phyloP scores from a whole-genome alignment of 768 basidiomycete genomes.

The Terana coerulea region DNA sequence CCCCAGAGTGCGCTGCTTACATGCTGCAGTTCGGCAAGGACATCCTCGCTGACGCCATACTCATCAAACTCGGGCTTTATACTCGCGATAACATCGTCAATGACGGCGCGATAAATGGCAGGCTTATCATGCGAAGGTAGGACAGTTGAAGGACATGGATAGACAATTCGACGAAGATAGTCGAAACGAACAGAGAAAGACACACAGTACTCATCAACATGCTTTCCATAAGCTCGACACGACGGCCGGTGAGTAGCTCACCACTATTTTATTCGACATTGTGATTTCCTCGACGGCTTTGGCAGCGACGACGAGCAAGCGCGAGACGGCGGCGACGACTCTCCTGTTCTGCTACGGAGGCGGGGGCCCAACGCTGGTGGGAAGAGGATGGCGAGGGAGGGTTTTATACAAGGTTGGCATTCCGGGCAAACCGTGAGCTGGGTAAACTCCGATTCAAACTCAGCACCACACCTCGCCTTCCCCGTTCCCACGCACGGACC shows the following conservation, averaged over 20 bases:
- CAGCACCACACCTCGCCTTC: constrained; percentile 26
- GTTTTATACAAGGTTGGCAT: constrained; percentile 30
- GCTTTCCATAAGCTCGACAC: constrained; percentile 46
- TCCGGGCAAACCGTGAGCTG: constrained; percentile 20
- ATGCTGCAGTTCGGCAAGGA: constrained; percentile 82
- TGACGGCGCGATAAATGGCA: constrained; percentile 85
- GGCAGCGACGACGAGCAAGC: constrained; percentile 20
- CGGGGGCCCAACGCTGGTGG: constrained; percentile 32
- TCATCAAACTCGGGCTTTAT: constrained; percentile 97
- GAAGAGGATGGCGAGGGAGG: constrained; percentile 24
- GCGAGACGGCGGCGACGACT: constrained; percentile 9
- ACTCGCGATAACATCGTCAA: constrained; percentile 89
- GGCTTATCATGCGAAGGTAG: constrained; percentile 59
- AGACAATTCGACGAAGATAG: constrained; percentile 28
- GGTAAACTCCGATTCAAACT: constrained; percentile 38
- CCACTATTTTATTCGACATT: constrained; percentile 99
- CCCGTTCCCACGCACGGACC: constrained; percentile 47
- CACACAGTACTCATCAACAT: constrained; percentile 16
- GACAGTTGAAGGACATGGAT: constrained; percentile 14
- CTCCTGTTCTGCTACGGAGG: constrained; percentile 22
- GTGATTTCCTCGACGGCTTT: constrained; percentile 25
- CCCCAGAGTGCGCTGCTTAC: constrained; percentile 47
- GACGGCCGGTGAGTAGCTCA: constrained; percentile 74
- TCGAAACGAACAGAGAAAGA: not conserved
- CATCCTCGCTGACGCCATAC: constrained; percentile 87